Conservation (phyloP, 768 basidiomycete species). For the Ephemerocybe angulata region DNA sequence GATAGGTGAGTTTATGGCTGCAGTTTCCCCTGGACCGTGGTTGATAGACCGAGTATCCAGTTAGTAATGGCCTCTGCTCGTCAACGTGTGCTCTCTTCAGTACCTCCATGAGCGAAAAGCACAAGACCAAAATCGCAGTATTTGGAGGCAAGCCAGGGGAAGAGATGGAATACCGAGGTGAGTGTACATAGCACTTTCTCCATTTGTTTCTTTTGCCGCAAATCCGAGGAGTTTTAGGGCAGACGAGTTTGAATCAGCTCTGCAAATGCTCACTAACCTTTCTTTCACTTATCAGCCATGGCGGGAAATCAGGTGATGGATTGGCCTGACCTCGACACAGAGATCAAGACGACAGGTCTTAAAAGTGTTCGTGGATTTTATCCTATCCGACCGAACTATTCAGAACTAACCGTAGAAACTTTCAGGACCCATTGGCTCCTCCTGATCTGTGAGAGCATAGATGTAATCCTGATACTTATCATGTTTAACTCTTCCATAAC, state of each 20-base stretch:
- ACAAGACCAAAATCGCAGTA: slow-evolving; percentile 48
- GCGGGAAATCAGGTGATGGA: slow-evolving; percentile 62
- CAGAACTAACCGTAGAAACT: no score
- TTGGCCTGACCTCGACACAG: slow-evolving; percentile 56
- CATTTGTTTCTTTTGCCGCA: no score
- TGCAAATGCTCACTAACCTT: not conserved
- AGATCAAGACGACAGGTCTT: slow-evolving; percentile 56
- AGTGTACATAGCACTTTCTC: no score
- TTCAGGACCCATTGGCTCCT: slow-evolving; percentile 40
- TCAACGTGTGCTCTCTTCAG: slow-evolving; percentile 64
- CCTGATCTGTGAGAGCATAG: slow-evolving; percentile 37
- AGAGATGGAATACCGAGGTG: slow-evolving; percentile 48
- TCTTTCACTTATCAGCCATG: slow-evolving; percentile 39
- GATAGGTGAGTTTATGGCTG: slow-evolving; percentile 32
- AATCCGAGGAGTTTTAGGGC: not conserved
- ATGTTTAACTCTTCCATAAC: not conserved
- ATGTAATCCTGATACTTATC: not conserved
- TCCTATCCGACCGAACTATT: not conserved
- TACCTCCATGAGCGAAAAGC: slow-evolving; percentile 56
- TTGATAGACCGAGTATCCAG: slow-evolving; percentile 16
- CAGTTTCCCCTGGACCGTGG: not conserved
- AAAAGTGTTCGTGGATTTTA: slow-evolving; percentile 31
- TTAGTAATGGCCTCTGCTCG: slow-evolving; percentile 47
- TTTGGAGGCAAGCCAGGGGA: slow-evolving; percentile 57
- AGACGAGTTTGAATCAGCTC: not conserved